Evolutionary conservation across 2,329 filamentous ascomycete species (phyloP), one percentile per base, ranked within the genome.

Genomic region (Aspergillus luchuensis): DNA sequence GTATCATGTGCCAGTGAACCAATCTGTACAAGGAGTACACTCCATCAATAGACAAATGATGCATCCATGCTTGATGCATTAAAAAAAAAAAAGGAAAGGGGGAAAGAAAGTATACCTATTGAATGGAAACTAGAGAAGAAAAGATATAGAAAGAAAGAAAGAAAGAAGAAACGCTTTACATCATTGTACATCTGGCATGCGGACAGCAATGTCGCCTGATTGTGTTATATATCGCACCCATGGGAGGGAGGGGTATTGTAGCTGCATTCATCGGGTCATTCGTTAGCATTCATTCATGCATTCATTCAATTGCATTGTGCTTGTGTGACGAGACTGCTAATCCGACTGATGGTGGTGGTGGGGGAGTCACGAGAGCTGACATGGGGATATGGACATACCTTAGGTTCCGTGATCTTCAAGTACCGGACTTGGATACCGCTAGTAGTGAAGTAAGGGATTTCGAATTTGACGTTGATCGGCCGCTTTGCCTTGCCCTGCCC

Each of bases 401-500:
- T 99, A 50, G 95, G 95, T 80, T 99, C 95, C 66, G 96, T 98
- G 73, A 99, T 99, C 85, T 99, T 99, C 77, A 99, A 80, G 78
- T 99, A 99, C 72, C 95, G 87, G 71, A 99, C 95, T 79, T 99
- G 96, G 69, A 99, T 99, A 66, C 95, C 95, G 80, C 91, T 96
- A 3, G 96, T 99, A n/a, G 95, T 99, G 76, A 99, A 99, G 80
- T 99, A 99, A n/a, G 95, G 95, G 74, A 99, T 99, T 82, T 99
- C 95, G 76, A 99, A 99, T 82, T 99, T 99, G 81, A 99, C 95
- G 77, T 93, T 94, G 72, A 99, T 99, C 0, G 95, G 95, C 69
- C 95, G 84, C 84, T 98, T 99, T 19, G 91, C 91, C 81, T 98
- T 98, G 60, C 87, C 89, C 4, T 87, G 84, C n/a, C 85, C 88